Evolutionary conservation across 1,284 basidiomycete genomes (phyloP), one percentile per base, ranked within the genome.

Genomic region (Malassezia vespertilionis): DNA sequence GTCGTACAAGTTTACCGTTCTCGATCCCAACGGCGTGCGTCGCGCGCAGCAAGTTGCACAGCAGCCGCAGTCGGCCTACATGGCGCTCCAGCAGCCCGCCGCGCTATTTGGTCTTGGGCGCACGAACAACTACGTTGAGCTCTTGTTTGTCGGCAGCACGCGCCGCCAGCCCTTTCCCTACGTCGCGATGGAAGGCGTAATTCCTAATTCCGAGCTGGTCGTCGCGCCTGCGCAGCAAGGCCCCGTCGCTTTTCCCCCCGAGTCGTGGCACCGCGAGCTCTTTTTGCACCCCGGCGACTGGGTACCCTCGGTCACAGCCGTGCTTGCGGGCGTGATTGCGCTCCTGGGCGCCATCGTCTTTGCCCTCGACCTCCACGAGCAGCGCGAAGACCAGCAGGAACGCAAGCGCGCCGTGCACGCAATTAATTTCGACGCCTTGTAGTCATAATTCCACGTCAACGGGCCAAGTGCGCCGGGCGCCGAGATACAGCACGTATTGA

Each of bases 101-200:
- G 80, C 86, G 2, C 95, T 90, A 77, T 87, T 97, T 65, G 93
- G 93, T 0, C 80, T 99, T 2, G 93, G 93, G 0, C 80, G 93
- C 33, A 97, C 91, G n/a, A 99, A 99, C 74, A 99, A 99, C 72
- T 99, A 99, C 73, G 87, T 99, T 63, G 93, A 99, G 61, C 71
- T 72, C 34, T 61, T 75, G 44, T 63, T 57, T 35, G 60, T 67
- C 36, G 69, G 60, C 17, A 59, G 56, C 32, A 65, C 66, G 23
- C 48, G 60, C n/a, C 41, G 63, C 21, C 80, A 84, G 56, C 73
- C 76, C 4, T 70, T 80, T 35, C 84, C 93, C 64, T 84, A 76
- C 57, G 85, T 91, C 67, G 82, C 83, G 60, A 82, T 97, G 76
- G 93, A 97, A 67, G 89, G 90, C 22, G 82, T 99, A 14, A 88